Conservation (phyloP, 345 rosid genomes). For the Euphorbia pulcherrima region DNA sequence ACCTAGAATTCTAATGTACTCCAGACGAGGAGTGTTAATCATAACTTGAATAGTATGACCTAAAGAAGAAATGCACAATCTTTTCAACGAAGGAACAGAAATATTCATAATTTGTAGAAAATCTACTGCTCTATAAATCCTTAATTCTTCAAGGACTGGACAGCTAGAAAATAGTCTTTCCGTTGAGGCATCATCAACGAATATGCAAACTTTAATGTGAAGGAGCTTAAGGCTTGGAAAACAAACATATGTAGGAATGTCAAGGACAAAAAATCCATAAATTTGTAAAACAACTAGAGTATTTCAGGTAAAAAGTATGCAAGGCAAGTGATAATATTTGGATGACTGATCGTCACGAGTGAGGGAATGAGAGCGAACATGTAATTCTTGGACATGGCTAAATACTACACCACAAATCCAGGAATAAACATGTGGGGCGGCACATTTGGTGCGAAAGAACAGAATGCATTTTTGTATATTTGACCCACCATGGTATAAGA, state of each 20-base stretch:
- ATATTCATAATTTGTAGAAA: background rate
- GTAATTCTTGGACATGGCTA: background rate
- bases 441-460: too few species aligned
- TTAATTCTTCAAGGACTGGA: slow-evolving; percentile 6
- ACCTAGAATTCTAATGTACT: background rate
- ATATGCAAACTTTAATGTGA: background rate
- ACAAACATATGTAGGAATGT: slow-evolving; percentile 3
- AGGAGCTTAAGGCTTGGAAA: background rate
- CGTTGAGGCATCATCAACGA: background rate
- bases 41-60: background rate
- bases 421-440: background rate
- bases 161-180: slow-evolving; percentile 11
- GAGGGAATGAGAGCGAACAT: too few species aligned
- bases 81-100: background rate
- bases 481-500: slow-evolving; percentile 4
- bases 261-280: background rate
- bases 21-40: background rate
- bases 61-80: background rate
- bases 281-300: background rate
- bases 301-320: background rate
- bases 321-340: background rate
- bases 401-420: background rate
- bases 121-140: background rate
- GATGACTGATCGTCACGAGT: too few species aligned
- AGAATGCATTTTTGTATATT: background rate